Conservation (phyloP, 345 rosid genomes). For the Acer yangbiense region DNA sequence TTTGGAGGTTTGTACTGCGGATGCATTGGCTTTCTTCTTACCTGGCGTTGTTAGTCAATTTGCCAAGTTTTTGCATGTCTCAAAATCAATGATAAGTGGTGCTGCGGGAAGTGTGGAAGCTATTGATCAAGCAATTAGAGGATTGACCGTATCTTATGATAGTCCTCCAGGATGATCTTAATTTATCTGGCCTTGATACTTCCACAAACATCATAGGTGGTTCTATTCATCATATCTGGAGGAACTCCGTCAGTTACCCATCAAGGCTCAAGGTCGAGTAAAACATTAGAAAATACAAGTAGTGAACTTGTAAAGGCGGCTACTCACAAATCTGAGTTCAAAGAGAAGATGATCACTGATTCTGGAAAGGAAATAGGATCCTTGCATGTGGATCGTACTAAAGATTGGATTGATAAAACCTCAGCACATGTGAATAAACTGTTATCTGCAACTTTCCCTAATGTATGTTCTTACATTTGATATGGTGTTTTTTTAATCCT, state of each 20-base stretch:
- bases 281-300: slow-evolving; percentile 32
- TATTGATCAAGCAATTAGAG: slow-evolving; percentile 79
- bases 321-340: slow-evolving; percentile 27
- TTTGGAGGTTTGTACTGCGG: slow-evolving; percentile 84
- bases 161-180: slow-evolving; percentile 76
- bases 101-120: slow-evolving; percentile 92
- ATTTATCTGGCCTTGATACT: slow-evolving; percentile 42
- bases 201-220: slow-evolving; percentile 29
- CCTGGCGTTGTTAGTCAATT: slow-evolving; percentile 96
- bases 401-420: slow-evolving; percentile 75
- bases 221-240: slow-evolving; percentile 56
- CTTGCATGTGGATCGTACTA: slow-evolving; percentile 71
- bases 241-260: slow-evolving; percentile 65
- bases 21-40: slow-evolving; percentile 89
- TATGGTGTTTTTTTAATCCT: slow-evolving; percentile 10
- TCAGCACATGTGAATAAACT: slow-evolving; percentile 69
- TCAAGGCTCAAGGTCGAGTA: slow-evolving; percentile 40
- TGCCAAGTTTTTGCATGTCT: slow-evolving; percentile 70
- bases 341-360: slow-evolving; percentile 29
- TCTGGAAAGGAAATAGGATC: slow-evolving; percentile 45
- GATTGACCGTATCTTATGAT: slow-evolving; percentile 87
- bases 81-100: slow-evolving; percentile 82
- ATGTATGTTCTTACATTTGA: slow-evolving; percentile 45
- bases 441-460: slow-evolving; percentile 72
- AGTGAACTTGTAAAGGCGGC: slow-evolving; percentile 30